Percentiles rank a stretch among this genome's conserved stretches.
Conservation (phyloP, 2,329 filamentous ascomycete species). For the Paracoccidioides lutzii region DNA sequence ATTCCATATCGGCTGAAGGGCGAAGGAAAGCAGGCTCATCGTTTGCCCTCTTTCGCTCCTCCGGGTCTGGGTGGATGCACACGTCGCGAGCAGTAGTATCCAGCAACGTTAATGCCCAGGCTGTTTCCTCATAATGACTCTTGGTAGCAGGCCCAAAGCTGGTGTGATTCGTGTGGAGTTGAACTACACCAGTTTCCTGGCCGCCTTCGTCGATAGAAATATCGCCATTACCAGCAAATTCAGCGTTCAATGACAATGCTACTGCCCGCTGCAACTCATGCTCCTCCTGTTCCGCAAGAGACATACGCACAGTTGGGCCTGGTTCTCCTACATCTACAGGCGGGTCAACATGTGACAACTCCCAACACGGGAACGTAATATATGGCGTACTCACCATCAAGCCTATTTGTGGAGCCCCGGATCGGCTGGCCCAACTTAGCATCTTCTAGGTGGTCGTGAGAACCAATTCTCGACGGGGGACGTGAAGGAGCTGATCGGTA, state of each 20-base stretch:
- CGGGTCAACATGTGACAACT: no score
- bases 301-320: conserved; percentile 21
- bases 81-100: conserved; percentile 39
- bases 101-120: conserved; percentile 43
- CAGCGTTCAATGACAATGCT: conserved; percentile 33
- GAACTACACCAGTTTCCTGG: conserved; percentile 44
- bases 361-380: background rate
- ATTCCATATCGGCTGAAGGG: conserved; percentile 39
- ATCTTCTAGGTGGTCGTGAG: conserved; percentile 16
- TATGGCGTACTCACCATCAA: conserved; percentile 16
- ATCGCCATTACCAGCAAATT: conserved; percentile 12
- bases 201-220: conserved; percentile 33
- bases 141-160: conserved; percentile 44
- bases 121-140: conserved; percentile 39
- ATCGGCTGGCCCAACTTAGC: conserved; percentile 15
- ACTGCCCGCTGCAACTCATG: conserved; percentile 35
- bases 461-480: conserved; percentile 34
- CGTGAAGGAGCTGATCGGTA: conserved; percentile 32
- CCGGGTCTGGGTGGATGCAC: conserved; percentile 41
- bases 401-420: conserved; percentile 18
- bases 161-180: conserved; percentile 19
- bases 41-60: conserved; percentile 35
- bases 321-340: background rate
- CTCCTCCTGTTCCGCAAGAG: conserved; percentile 32
- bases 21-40: conserved; percentile 46